These are phyloP conservation scores for Staphylotrichum longicolle DNA, from an alignment of 495 filamentous ascomycete genomes.

Conservation along the genomic window DNA sequence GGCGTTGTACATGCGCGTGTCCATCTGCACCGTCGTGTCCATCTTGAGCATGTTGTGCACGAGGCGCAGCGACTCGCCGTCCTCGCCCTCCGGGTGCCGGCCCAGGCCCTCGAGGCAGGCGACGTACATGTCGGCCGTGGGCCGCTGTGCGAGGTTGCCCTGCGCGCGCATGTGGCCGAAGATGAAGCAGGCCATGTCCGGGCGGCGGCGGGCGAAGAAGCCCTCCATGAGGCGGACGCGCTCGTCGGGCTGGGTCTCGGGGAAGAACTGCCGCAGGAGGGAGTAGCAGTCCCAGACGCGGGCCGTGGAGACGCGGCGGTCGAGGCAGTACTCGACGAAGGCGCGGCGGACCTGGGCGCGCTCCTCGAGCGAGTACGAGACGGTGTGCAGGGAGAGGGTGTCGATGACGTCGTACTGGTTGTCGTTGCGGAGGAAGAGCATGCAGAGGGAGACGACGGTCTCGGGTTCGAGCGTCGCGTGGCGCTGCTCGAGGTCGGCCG, in stretches of 20 bases:
- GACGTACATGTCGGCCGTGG: conserved; percentile 71
- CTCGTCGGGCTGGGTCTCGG: conserved; percentile 60
- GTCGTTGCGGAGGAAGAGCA: conserved; percentile 67
- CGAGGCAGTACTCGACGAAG: conserved; percentile 63
- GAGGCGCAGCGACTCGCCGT: conserved; percentile 63
- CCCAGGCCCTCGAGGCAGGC: conserved; percentile 75
- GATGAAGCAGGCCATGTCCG: conserved; percentile 78
- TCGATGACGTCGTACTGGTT: conserved; percentile 73
- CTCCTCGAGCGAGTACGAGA: conserved; percentile 62
- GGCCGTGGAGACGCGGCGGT: conserved; percentile 57
- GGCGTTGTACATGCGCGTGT: conserved; percentile 72
- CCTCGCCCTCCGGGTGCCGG: conserved; percentile 58
- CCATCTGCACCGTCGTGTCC: conserved; percentile 71
- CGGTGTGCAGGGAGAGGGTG: conserved; percentile 65
- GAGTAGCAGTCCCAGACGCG: conserved; percentile 79
- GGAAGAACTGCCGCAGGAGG: conserved; percentile 72
- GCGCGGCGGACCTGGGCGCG: conserved; percentile 60
- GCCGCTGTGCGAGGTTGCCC: conserved; percentile 52
- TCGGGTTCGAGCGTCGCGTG: conserved; percentile 63
- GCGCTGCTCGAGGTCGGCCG: conserved; percentile 71
- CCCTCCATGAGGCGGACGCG: conserved; percentile 74
- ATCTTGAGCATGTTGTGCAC: conserved; percentile 92
- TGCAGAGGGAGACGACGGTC: conserved; percentile 68
- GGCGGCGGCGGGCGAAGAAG: conserved; percentile 73
- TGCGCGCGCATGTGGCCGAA: conserved; percentile 88